Conservation (phyloP, 805 yeast species). For the Schwanniomyces pseudopolymorphus region DNA sequence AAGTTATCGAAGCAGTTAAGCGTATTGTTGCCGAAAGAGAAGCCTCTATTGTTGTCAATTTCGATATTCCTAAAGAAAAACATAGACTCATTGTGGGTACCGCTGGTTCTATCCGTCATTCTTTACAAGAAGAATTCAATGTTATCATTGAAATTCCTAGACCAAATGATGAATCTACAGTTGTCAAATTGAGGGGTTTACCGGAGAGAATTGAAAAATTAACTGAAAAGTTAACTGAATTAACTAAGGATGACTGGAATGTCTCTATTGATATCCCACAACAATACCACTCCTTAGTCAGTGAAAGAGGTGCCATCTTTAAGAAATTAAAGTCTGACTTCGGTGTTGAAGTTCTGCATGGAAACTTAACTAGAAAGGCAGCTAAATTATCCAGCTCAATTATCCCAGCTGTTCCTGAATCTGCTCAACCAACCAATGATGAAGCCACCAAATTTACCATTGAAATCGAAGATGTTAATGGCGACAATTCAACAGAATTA, state of each 20-base stretch:
- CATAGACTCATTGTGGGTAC: conserved; percentile 81
- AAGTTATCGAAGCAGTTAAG: conserved; percentile 61
- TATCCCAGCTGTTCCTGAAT: conserved; percentile 48
- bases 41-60: conserved; percentile 50
- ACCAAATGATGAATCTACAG: conserved; percentile 48
- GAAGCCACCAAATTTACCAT: conserved; percentile 46
- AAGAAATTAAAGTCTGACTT: conserved; percentile 52
- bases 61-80: conserved; percentile 66
- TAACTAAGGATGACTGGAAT: conserved; percentile 62
- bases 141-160: conserved; percentile 70
- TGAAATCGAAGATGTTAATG: conserved; percentile 18
- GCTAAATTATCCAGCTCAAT: conserved; percentile 44
- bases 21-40: conserved; percentile 65
- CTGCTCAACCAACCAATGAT: conserved; percentile 41
- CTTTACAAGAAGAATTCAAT: conserved; percentile 65
- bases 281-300: conserved; percentile 54
- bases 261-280: conserved; percentile 58
- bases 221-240: conserved; percentile 56
- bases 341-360: conserved; percentile 61
- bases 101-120: conserved; percentile 71
- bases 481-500: conserved; percentile 4
- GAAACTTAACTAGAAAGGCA: conserved; percentile 50
- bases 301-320: conserved; percentile 65
- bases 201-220: conserved; percentile 66
- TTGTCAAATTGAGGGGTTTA: conserved; percentile 59